Conservation (phyloP, 2,329 filamentous ascomycete species). For the Fonsecaea nubica region DNA sequence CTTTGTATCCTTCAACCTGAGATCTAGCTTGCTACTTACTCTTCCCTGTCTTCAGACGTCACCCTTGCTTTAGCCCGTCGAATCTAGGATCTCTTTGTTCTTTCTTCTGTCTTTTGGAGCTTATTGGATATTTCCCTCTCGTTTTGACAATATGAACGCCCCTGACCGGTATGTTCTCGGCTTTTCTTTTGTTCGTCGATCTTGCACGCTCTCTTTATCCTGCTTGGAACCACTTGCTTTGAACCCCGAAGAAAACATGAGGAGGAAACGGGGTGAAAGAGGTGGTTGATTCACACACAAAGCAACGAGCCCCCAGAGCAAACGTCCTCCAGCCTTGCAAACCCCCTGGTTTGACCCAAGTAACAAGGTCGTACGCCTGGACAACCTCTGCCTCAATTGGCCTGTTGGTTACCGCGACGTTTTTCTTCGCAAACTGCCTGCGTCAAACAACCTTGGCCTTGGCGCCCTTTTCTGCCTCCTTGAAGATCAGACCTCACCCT, state of each 20-base stretch:
- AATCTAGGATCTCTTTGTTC: background rate
- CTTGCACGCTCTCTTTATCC: constrained; percentile 5
- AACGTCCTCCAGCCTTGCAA: background rate
- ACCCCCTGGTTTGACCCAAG: background rate
- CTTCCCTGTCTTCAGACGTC: background rate
- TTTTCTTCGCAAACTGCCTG: background rate
- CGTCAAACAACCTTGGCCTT: constrained; percentile 4
- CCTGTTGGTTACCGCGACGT: constrained; percentile 10
- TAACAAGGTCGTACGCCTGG: background rate
- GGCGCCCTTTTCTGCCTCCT: background rate
- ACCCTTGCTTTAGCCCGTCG: background rate
- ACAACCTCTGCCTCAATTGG: background rate
- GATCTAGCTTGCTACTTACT: background rate
- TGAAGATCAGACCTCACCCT: constrained; percentile 10
- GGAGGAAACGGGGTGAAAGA: background rate
- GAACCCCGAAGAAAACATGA: background rate
- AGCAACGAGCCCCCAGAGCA: constrained; percentile 4
- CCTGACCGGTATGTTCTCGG: constrained; percentile 37
- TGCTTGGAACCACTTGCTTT: background rate
- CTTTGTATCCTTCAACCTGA: background rate
- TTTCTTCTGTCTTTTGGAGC: background rate
- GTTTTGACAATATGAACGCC: constrained; percentile 33
- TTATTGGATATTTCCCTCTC: constrained; percentile 18
- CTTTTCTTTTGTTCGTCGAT: constrained; percentile 3
- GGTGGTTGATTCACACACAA: background rate